These are phyloP conservation scores for Pseudotulostoma volvatum DNA, from an alignment of 495 filamentous ascomycete species.

Conservation along the genomic window DNA sequence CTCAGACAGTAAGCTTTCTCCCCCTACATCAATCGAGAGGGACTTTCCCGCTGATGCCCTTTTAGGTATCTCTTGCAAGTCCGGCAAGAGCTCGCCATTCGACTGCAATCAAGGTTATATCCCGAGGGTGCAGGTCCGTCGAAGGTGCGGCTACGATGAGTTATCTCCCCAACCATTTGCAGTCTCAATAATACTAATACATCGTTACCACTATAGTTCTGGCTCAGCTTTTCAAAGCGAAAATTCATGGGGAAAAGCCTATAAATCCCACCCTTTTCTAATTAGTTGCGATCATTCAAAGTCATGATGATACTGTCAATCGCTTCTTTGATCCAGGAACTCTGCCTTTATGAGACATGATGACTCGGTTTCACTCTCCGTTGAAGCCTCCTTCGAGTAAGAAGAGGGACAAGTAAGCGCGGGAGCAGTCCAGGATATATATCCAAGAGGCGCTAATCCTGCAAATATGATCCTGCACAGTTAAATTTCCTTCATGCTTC, in stretches of 20 bases:
- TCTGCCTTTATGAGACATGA: no score
- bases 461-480: no score
- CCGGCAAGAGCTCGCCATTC: conserved; percentile 70
- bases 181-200: not conserved
- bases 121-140: conserved; percentile 68
- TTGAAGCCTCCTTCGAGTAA: no score
- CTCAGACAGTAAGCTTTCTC: conserved; percentile 45
- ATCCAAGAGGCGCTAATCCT: no score
- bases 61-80: conserved; percentile 65
- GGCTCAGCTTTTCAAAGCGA: conserved; percentile 95
- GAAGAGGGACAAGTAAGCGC: no score
- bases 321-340: no score
- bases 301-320: no score
- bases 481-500: no score
- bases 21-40: not conserved
- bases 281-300: no score
- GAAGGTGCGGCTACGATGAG: conserved; percentile 54
- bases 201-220: conserved; percentile 43
- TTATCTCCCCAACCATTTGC: not conserved
- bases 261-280: conserved; percentile 29
- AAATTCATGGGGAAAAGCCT: conserved; percentile 97
- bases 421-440: no score
- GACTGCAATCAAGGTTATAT: conserved; percentile 74
- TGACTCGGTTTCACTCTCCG: no score
- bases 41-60: conserved; percentile 6